Percentiles rank a stretch among this genome's conserved stretches.
phyloP scores from a whole-genome alignment of 2,329 filamentous ascomycete species.

The Teratosphaeria pseudoeucalypti region DNA sequence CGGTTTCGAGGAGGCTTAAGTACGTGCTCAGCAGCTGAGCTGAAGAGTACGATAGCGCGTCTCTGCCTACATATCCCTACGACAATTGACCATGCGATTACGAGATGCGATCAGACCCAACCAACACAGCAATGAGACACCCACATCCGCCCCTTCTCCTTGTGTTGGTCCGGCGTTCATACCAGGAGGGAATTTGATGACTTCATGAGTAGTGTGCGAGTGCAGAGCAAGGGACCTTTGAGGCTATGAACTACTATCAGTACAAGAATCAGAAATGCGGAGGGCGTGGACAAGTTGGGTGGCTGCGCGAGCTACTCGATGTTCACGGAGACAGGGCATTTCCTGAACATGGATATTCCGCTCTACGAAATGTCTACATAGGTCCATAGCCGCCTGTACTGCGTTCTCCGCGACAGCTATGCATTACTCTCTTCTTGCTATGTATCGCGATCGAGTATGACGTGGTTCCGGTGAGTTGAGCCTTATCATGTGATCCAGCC shows the following conservation, averaged over 20 bases:
- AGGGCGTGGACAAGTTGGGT: neutral
- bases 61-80: neutral
- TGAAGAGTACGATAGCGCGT: neutral
- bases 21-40: neutral
- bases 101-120: neutral
- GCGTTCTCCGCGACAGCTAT: neutral
- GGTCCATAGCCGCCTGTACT: neutral
- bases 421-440: neutral
- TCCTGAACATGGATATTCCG: neutral
- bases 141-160: neutral
- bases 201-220: neutral
- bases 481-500: neutral
- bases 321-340: neutral
- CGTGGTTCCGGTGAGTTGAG: neutral
- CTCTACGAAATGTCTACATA: neutral
- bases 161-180: neutral
- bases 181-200: neutral
- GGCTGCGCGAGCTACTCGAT: neutral
- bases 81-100: constrained; percentile 1
- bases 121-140: neutral
- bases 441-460: neutral
- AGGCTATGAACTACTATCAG: neutral
- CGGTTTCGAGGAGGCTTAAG: constrained; percentile 40
- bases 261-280: neutral
- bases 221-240: neutral